phyloP scores from a whole-genome alignment of 768 basidiomycete genomes.

The Saitozyma podzolica region DNA sequence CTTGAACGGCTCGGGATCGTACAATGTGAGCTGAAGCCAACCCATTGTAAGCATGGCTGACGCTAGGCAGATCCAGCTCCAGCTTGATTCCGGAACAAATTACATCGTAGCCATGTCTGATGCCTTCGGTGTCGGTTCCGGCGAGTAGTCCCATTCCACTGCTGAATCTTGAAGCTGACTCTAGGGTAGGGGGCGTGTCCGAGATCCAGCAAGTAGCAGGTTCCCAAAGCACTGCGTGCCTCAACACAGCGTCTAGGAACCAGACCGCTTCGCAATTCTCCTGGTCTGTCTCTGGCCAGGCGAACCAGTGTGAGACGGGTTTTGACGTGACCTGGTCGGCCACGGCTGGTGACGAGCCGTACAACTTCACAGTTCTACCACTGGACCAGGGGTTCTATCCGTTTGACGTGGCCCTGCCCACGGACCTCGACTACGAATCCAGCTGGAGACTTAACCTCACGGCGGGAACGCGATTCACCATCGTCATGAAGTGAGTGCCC shows the following conservation, averaged over 20 bases:
- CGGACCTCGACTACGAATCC: slow-evolving; percentile 10
- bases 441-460: slow-evolving; percentile 43
- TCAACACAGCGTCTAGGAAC: slow-evolving; percentile 22
- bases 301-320: slow-evolving; percentile 33
- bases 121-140: slow-evolving; percentile 25
- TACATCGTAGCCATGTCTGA: slow-evolving; percentile 44
- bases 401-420: slow-evolving; percentile 32
- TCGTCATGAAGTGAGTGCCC: slow-evolving; percentile 46
- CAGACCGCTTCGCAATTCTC: slow-evolving; percentile 34
- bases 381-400: slow-evolving; percentile 37
- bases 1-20: slow-evolving; percentile 18
- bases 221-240: slow-evolving; percentile 27
- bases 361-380: slow-evolving; percentile 41
- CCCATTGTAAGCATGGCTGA: no score
- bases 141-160: no score
- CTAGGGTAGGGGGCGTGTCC: slow-evolving; percentile 27
- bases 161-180: no score
- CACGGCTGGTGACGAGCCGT: slow-evolving; percentile 25
- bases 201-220: slow-evolving; percentile 28
- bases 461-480: slow-evolving; percentile 32
- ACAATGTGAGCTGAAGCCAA: no score
- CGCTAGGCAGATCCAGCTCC: slow-evolving; percentile 29
- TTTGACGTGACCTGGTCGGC: slow-evolving; percentile 41
- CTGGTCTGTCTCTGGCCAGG: slow-evolving; percentile 30
- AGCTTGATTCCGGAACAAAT: slow-evolving; percentile 21